phyloP scores from a whole-genome alignment of 495 filamentous ascomycete species.

The Neurospora cerealis region DNA sequence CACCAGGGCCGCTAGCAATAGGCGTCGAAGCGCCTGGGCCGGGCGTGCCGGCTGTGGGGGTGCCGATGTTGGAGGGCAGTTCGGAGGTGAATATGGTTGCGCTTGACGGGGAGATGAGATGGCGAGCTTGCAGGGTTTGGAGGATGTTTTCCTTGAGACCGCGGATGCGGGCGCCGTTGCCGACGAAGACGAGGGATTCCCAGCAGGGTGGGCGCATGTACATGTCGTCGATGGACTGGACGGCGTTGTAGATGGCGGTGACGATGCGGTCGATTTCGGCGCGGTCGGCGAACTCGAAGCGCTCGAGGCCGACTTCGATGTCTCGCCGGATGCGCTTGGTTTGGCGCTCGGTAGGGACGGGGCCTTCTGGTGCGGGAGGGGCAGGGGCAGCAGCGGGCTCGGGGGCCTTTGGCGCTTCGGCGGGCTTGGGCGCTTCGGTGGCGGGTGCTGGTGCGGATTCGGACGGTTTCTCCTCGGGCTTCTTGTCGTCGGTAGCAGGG shows the following conservation, averaged over 20 bases:
- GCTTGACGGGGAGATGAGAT: slow-evolving; percentile 78
- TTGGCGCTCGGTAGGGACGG: slow-evolving; percentile 21
- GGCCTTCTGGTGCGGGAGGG: slow-evolving; percentile 3
- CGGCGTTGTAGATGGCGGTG: slow-evolving; percentile 68
- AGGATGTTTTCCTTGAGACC: slow-evolving; percentile 84
- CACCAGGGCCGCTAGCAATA: slow-evolving; percentile 49
- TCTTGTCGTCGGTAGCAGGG: neutral
- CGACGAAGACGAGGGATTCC: slow-evolving; percentile 81
- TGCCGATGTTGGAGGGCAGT: slow-evolving; percentile 81
- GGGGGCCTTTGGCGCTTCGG: slow-evolving; percentile 2
- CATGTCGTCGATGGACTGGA: slow-evolving; percentile 68
- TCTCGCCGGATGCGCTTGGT: slow-evolving; percentile 50
- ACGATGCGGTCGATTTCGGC: slow-evolving; percentile 70
- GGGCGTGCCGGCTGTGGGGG: slow-evolving; percentile 61
- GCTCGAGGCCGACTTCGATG: slow-evolving; percentile 77
- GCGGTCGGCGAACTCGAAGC: slow-evolving; percentile 70
- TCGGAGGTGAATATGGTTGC: slow-evolving; percentile 96
- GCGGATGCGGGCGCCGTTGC: slow-evolving; percentile 75
- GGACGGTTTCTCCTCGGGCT: neutral
- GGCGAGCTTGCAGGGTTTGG: slow-evolving; percentile 65
- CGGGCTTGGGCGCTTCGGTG: slow-evolving; percentile 5
- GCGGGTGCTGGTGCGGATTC: neutral
- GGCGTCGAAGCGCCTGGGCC: slow-evolving; percentile 61
- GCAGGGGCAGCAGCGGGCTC: neutral
- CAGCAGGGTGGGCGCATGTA: slow-evolving; percentile 75